Evolutionary conservation across 257 asterid species (phyloP).

Genomic region (Eustoma russellianum): DNA sequence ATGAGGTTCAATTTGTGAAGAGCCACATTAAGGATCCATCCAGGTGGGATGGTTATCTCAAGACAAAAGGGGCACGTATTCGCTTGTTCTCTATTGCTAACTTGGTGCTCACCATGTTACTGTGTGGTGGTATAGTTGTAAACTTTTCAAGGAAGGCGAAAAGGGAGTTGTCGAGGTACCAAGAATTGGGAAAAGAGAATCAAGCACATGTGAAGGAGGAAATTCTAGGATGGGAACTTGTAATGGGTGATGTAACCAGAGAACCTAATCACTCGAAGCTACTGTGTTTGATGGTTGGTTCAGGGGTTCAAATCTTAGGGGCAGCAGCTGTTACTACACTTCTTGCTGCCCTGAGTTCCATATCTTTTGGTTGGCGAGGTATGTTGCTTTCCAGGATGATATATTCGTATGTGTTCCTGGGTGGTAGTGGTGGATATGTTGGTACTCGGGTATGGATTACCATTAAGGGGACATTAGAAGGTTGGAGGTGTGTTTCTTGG

Average conservation of each 20-base stretch:
- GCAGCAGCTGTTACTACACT: slow-evolving; percentile 71
- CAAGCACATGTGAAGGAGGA: slow-evolving; percentile 92
- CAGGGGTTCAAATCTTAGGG: slow-evolving; percentile 75
- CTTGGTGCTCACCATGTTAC: slow-evolving; percentile 67
- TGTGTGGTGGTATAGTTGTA: slow-evolving; percentile 78
- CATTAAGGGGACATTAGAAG: slow-evolving; percentile 58
- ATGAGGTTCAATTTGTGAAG: slow-evolving; percentile 70
- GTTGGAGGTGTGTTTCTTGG: slow-evolving; percentile 77
- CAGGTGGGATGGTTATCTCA: slow-evolving; percentile 82
- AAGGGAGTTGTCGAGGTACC: slow-evolving; percentile 77
- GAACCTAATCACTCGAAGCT: slow-evolving; percentile 63
- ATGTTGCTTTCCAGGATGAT: slow-evolving; percentile 84
- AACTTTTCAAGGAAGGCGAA: slow-evolving; percentile 76
- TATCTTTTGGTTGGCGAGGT: slow-evolving; percentile 88
- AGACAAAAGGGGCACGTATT: slow-evolving; percentile 81
- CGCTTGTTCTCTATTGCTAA: slow-evolving; percentile 85
- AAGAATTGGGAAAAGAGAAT: slow-evolving; percentile 78
- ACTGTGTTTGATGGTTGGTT: slow-evolving; percentile 69
- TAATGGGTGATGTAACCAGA: slow-evolving; percentile 80
- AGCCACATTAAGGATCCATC: slow-evolving; percentile 77
- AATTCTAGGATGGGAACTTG: slow-evolving; percentile 89
- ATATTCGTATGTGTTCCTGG: slow-evolving; percentile 68
- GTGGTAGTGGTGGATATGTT: slow-evolving; percentile 64
- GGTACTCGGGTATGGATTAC: slow-evolving; percentile 65
- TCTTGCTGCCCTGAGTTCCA: slow-evolving; percentile 73